phyloP scores from a whole-genome alignment of 2,329 filamentous ascomycete genomes.

The Paracamarosporium sp. region DNA sequence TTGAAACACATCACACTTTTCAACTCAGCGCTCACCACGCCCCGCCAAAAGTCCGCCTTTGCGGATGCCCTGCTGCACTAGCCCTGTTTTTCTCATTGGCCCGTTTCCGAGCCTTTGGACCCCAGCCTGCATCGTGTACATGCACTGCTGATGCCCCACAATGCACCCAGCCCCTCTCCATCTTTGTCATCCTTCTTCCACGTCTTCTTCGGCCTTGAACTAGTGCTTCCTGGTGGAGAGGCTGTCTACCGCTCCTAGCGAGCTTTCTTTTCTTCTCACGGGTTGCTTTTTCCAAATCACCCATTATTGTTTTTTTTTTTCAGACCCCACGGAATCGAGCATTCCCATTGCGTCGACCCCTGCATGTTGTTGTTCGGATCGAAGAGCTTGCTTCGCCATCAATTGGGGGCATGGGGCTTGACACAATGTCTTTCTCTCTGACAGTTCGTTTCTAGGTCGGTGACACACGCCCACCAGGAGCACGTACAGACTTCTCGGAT shows the following conservation, averaged over 20 bases:
- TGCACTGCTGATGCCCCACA: constrained; percentile 32
- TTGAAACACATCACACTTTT: constrained; percentile 17
- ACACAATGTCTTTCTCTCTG: constrained; percentile 26
- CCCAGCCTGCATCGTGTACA: constrained; percentile 14
- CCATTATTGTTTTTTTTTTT: neutral
- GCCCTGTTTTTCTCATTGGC: constrained; percentile 10
- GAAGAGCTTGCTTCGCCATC: neutral
- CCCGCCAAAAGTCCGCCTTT: neutral
- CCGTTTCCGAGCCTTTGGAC: constrained; percentile 15
- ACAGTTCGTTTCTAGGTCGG: constrained; percentile 64
- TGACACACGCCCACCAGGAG: constrained; percentile 78
- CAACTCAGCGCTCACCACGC: constrained; percentile 10
- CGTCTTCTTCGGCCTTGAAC: constrained; percentile 3
- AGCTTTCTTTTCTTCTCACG: constrained; percentile 20
- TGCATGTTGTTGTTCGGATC: constrained; percentile 12
- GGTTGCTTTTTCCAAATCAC: constrained; percentile 16
- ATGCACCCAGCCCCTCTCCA: constrained; percentile 21
- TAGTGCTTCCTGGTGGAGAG: too few species aligned
- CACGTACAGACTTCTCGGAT: constrained; percentile 82
- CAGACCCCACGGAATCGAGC: neutral
- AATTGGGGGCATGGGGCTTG: constrained; percentile 14
- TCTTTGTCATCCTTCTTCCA: constrained; percentile 21
- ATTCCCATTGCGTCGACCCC: constrained; percentile 17
- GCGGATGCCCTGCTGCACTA: constrained; percentile 10
- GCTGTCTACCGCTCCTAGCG: constrained; percentile 11